Base-by-base conservation (phyloP, 78 protist species). In the Cavenderia fasciculata region DNA sequence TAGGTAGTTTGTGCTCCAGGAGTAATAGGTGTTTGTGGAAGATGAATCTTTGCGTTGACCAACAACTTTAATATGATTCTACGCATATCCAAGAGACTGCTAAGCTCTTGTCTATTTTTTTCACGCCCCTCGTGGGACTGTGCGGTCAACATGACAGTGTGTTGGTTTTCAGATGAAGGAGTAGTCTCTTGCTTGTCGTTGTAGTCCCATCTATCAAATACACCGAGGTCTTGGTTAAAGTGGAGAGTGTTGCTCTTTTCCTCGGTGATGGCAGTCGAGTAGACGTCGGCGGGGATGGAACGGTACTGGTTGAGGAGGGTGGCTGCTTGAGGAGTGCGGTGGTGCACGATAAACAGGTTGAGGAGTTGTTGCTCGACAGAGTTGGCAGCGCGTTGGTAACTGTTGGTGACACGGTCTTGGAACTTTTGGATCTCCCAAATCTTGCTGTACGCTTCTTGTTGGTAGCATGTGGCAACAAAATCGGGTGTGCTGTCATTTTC, bases 401-500 rank as follows among this genome's bases (percentile, higher is more conserved):
- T 56, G 23, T 82, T 49, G 23, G 59, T 40, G 18, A 82, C 71
- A 16, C 73, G 72, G 2, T 51, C 90, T 56, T 69, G 76, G 78
- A 82, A 82, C 21, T 82, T 82, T 52, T 68, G 78, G 10, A 82
- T 52, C 46, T 82, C 90, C 0, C 54, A 34, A 0, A 82, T 36
- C 25, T 82, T 82, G 61, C 46, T 44, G 18, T 68, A 82, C 38
- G 47, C 38, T 27, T 61, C 74, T n/a, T 65, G 52, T 52, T n/a
- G 43, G 57, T 82, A 82, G 52, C 78, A 69, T 4, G 57, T 41
- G 0, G 90, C 76, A 14, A 82, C 65, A 56, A 49, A 82, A 43
- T 82, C 90, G 0, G 90, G 54, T 0, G 90, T 82, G 1, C 72
- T 52, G 6, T 82, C 73, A 43, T 82, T 82, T 69, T 82, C 90